Conservation (phyloP, 2,329 filamentous ascomycete species). For the Aspergillus pseudoviridinutans region DNA sequence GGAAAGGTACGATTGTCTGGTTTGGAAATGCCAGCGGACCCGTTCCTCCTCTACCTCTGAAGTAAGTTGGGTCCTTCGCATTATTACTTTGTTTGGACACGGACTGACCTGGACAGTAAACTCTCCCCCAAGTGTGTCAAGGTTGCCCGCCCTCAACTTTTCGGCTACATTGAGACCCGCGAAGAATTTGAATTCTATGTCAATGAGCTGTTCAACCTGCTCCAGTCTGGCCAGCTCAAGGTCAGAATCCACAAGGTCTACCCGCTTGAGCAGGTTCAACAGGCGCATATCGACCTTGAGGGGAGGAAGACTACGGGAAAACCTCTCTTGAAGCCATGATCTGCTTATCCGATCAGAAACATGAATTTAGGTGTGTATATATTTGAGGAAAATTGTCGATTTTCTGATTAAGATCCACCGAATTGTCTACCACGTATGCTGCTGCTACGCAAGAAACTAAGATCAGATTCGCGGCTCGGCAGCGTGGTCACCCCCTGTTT, state of each 20-base stretch:
- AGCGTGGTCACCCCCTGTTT: background rate
- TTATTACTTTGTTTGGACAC: conserved; percentile 12
- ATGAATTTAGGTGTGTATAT: background rate
- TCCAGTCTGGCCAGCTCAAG: conserved; percentile 66
- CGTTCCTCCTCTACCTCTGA: conserved; percentile 64
- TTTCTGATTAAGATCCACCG: background rate
- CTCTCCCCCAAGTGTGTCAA: conserved; percentile 72
- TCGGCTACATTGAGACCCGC: conserved; percentile 64
- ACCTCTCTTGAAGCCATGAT: conserved; percentile 64
- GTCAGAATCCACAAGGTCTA: conserved; percentile 74
- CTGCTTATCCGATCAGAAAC: background rate
- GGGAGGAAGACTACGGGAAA: conserved; percentile 81
- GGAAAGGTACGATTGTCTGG: conserved; percentile 72
- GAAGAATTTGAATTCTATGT: conserved; percentile 69
- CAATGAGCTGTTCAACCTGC: conserved; percentile 67
- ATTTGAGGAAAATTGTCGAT: background rate
- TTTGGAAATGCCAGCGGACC: conserved; percentile 81
- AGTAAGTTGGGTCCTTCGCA: conserved; percentile 46
- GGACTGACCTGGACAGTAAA: conserved; percentile 18
- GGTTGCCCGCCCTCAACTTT: conserved; percentile 69
- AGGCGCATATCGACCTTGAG: conserved; percentile 75
- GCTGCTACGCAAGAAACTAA: background rate
- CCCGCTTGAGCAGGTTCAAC: conserved; percentile 65
- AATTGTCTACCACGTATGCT: background rate
- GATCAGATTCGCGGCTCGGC: background rate